Conservation (phyloP, 371 early-diverging fungal genomes). For the Synchytrium microbalum region DNA sequence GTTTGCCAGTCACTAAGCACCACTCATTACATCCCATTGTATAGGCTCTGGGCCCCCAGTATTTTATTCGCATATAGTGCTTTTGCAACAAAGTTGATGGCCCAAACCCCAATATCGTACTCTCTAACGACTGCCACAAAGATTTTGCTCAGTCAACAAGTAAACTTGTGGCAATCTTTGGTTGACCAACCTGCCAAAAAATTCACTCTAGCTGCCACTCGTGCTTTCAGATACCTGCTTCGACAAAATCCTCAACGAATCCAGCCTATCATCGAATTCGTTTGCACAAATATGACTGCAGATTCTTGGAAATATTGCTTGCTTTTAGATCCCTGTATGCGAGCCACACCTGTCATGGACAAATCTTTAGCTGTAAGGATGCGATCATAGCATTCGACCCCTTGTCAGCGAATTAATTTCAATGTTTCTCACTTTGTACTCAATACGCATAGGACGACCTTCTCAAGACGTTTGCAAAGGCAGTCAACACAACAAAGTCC, state of each 20-base stretch:
- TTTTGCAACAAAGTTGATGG: neutral
- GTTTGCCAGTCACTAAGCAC: too few relatives aligned
- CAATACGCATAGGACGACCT: slow-evolving; percentile 3
- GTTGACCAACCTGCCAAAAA: too few relatives aligned
- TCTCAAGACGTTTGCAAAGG: slow-evolving; percentile 2
- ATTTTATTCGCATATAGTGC: neutral
- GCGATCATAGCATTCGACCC: too few relatives aligned
- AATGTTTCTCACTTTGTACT: too few relatives aligned
- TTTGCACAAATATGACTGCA: neutral
- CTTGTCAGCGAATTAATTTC: too few relatives aligned
- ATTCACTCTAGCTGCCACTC: too few relatives aligned
- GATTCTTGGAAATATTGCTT: neutral
- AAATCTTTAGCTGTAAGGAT: neutral
- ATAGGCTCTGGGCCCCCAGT: neutral
- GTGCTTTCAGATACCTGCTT: too few relatives aligned
- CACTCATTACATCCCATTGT: too few relatives aligned
- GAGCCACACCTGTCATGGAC: neutral
- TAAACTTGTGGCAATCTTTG: neutral
- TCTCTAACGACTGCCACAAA: neutral
- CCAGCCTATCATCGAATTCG: neutral
- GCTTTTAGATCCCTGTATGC: neutral
- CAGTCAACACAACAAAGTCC: slow-evolving; percentile 2
- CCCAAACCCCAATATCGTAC: neutral
- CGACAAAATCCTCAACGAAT: too few relatives aligned
- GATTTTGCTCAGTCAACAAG: neutral